Evolutionary conservation across 495 filamentous ascomycete species (phyloP).

Genomic region (Chaetomidium leptoderma): DNA sequence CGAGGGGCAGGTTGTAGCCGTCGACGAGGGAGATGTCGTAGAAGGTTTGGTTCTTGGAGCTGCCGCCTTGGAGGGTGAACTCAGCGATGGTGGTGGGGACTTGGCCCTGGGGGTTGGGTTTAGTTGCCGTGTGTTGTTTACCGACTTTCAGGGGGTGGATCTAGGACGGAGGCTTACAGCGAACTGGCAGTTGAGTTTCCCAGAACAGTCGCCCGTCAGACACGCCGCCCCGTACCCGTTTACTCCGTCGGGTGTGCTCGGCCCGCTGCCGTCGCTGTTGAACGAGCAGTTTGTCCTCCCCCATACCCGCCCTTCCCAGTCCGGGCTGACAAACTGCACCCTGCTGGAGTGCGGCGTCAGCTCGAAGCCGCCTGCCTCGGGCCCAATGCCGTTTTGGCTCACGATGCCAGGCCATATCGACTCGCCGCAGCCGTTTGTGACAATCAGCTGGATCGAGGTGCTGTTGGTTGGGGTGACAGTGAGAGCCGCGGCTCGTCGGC

Average conservation of each 20-base stretch:
- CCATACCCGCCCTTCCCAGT: slow-evolving; percentile 80
- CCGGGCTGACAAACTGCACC: slow-evolving; percentile 54
- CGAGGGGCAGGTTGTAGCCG: slow-evolving; percentile 75
- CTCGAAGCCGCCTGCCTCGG: slow-evolving; percentile 59
- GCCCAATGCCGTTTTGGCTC: slow-evolving; percentile 61
- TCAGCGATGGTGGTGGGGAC: slow-evolving; percentile 69
- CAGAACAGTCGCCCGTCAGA: slow-evolving; percentile 68
- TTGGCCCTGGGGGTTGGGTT: slow-evolving; percentile 44
- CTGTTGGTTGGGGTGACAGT: neutral
- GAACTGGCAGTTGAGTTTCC: slow-evolving; percentile 58
- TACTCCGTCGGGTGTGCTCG: slow-evolving; percentile 47
- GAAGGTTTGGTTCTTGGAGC: slow-evolving; percentile 58
- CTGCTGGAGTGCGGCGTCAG: slow-evolving; percentile 48
- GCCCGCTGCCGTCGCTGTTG: slow-evolving; percentile 52
- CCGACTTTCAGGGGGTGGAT: neutral
- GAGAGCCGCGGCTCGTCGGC: neutral
- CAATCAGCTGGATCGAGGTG: slow-evolving; percentile 44
- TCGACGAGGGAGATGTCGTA: slow-evolving; percentile 84
- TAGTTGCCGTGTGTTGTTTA: neutral
- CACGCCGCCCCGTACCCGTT: slow-evolving; percentile 58
- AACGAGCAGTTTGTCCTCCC: slow-evolving; percentile 78
- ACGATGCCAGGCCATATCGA: slow-evolving; percentile 68
- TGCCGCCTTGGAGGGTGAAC: slow-evolving; percentile 61
- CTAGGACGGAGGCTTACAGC: slow-evolving; percentile 56
- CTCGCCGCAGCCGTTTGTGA: slow-evolving; percentile 64